A percentile compares a stretch with the other conserved stretches of the same genome.
Conservation (phyloP, 2,329 filamentous ascomycete species). For the Cordyceps cicadae region DNA sequence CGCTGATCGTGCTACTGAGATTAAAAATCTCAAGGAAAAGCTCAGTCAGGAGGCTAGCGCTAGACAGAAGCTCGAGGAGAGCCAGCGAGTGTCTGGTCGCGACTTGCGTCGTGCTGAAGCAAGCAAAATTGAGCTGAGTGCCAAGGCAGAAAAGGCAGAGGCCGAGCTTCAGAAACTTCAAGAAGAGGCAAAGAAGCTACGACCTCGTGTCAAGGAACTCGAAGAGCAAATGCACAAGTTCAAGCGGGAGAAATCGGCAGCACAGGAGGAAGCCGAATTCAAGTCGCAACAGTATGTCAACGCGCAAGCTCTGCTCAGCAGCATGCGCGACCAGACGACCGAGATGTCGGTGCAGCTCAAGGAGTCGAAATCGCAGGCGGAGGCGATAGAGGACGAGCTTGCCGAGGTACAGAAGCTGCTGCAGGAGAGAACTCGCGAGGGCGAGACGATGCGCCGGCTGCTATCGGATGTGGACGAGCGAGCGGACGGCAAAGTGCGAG, state of each 20-base stretch:
- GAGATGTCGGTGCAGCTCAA: conserved; percentile 89
- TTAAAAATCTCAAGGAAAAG: conserved; percentile 70
- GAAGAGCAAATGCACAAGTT: conserved; percentile 67
- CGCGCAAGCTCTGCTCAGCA: conserved; percentile 76
- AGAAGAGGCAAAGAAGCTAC: conserved; percentile 63
- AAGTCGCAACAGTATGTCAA: conserved; percentile 80
- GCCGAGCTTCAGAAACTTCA: conserved; percentile 64
- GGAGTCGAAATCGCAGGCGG: conserved; percentile 72
- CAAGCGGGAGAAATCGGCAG: conserved; percentile 54
- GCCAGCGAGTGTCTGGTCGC: conserved; percentile 62
- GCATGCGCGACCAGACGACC: conserved; percentile 85
- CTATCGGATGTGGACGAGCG: conserved; percentile 78
- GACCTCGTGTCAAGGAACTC: conserved; percentile 53
- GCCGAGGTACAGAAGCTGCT: conserved; percentile 80
- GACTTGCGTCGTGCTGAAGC: conserved; percentile 71
- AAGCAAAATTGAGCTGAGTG: conserved; percentile 69
- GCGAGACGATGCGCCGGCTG: conserved; percentile 87
- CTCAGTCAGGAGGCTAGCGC: conserved; percentile 64
- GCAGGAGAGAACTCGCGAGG: conserved; percentile 80
- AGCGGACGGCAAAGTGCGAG: conserved; percentile 71
- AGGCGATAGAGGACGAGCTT: conserved; percentile 86
- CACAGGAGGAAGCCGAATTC: conserved; percentile 74
- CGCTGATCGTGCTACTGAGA: conserved; percentile 67
- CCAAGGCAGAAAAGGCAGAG: conserved; percentile 61
- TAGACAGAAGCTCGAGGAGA: conserved; percentile 69